These are phyloP conservation scores for Avena eriantha DNA, from an alignment of 176 grass and related monocot genomes.

Conservation along the genomic window DNA sequence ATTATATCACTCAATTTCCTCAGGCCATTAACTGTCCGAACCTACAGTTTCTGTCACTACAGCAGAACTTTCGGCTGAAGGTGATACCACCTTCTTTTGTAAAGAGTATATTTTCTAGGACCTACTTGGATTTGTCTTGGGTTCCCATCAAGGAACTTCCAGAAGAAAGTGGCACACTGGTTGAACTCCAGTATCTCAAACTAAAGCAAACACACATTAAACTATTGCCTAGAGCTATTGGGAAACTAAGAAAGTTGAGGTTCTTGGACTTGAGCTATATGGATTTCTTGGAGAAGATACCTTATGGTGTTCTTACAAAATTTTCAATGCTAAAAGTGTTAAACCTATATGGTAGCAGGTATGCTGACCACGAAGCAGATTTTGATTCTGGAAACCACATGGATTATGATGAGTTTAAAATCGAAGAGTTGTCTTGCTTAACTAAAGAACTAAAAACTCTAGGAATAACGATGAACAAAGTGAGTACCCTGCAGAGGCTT, in stretches of 20 bases:
- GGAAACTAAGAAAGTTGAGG: constrained; percentile 35
- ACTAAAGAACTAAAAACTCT: constrained; percentile 43
- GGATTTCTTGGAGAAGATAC: constrained; percentile 54
- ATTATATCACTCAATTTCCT: constrained; percentile 45
- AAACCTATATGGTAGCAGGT: constrained; percentile 50
- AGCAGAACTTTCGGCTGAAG: constrained; percentile 45
- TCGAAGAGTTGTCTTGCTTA: constrained; percentile 51
- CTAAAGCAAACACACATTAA: constrained; percentile 49
- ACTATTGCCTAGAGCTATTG: constrained; percentile 28
- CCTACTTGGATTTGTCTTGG: constrained; percentile 54
- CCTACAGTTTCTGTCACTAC: constrained; percentile 39
- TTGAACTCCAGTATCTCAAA: constrained; percentile 43
- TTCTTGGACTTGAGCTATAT: constrained; percentile 52
- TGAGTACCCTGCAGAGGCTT: constrained; percentile 41
- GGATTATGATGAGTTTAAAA: constrained; percentile 36
- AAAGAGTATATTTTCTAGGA: constrained; percentile 17
- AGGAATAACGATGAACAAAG: constrained; percentile 46
- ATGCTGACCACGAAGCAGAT: constrained; percentile 35
- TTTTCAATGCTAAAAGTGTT: constrained; percentile 44
- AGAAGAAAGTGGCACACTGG: constrained; percentile 48
- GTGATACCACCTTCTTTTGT: constrained; percentile 39
- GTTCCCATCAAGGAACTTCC: constrained; percentile 52
- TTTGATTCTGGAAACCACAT: constrained; percentile 21
- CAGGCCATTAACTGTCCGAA: constrained; percentile 38
- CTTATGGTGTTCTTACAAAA: constrained; percentile 43